A percentile compares a stretch with the other conserved stretches of the same genome.
Conservation (phyloP, 2,329 filamentous ascomycete genomes). For the Paecilomyces sp. region DNA sequence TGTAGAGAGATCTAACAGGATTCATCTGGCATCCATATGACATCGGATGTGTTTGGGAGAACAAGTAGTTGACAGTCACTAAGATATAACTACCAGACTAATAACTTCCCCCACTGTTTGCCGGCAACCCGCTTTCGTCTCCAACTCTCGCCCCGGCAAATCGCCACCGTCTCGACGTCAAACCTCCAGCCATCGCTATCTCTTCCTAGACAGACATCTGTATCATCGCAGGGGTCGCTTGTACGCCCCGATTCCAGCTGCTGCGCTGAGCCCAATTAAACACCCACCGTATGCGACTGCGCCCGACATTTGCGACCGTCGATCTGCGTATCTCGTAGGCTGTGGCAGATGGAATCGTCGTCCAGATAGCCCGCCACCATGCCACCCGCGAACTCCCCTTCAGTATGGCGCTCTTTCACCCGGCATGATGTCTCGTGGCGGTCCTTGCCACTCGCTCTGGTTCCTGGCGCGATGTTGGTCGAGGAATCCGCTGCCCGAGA, state of each 20-base stretch:
- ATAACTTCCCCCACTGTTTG: neutral
- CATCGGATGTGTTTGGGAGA: too few relatives aligned
- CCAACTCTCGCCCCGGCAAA: neutral
- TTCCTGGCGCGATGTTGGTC: neutral
- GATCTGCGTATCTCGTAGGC: neutral
- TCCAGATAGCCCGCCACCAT: slow-evolving; percentile 15
- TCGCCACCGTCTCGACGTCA: neutral
- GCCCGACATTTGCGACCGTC: neutral
- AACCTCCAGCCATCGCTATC: neutral
- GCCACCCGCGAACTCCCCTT: slow-evolving; percentile 38
- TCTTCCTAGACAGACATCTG: neutral
- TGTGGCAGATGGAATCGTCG: slow-evolving; percentile 4
- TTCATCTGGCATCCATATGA: too few relatives aligned
- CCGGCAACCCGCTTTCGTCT: neutral
- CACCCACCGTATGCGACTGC: neutral
- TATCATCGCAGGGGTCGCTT: neutral
- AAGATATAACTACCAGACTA: too few relatives aligned
- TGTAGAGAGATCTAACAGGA: neutral
- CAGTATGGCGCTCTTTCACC: slow-evolving; percentile 25
- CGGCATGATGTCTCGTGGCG: slow-evolving; percentile 7
- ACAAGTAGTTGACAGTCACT: too few relatives aligned
- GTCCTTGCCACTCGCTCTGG: slow-evolving; percentile 4
- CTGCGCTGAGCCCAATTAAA: neutral
- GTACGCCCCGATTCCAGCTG: neutral
- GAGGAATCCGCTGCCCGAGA: neutral